These are phyloP conservation scores for Barbatosphaeria neglecta DNA, from an alignment of 495 filamentous ascomycete species.

Conservation along the genomic window DNA sequence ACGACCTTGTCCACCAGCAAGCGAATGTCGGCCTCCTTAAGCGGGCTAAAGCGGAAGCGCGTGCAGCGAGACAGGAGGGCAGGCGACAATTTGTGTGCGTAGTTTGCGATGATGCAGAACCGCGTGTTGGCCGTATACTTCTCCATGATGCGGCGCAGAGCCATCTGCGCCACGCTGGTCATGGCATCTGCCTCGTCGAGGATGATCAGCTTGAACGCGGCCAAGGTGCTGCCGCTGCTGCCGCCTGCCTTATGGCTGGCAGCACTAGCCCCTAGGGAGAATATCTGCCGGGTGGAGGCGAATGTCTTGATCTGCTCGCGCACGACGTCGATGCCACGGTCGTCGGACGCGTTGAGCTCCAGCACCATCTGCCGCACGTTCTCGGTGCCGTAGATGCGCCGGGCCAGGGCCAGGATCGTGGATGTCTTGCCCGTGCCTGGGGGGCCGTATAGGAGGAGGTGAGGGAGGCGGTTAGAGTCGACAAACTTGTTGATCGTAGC, in stretches of 20 bases:
- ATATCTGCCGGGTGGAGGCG: conserved; percentile 61
- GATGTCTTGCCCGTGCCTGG: conserved; percentile 97
- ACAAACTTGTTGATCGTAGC: conserved; percentile 96
- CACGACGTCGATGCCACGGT: conserved; percentile 96
- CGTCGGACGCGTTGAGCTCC: conserved; percentile 93
- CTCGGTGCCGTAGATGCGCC: conserved; percentile 80
- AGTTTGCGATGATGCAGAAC: conserved; percentile 98
- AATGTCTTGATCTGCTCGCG: conserved; percentile 99
- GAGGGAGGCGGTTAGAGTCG: conserved; percentile 81
- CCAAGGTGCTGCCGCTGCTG: conserved; percentile 38
- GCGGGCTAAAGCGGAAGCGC: conserved; percentile 84
- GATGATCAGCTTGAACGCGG: conserved; percentile 87
- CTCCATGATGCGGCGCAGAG: conserved; percentile 93
- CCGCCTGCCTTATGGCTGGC: conserved; percentile 1
- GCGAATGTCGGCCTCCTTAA: conserved; percentile 79
- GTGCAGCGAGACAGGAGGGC: conserved; percentile 90
- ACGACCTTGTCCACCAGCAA: conserved; percentile 81
- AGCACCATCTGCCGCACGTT: conserved; percentile 98
- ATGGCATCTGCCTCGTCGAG: conserved; percentile 98
- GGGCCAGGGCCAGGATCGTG: conserved; percentile 80
- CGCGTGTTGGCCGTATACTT: conserved; percentile 97
- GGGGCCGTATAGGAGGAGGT: conserved; percentile 95
- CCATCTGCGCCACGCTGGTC: conserved; percentile 96
- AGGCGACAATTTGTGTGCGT: conserved; percentile 96
- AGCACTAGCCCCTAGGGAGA: conserved; percentile 28